Base-by-base conservation (phyloP, 1,284 basidiomycete genomes). In the Phaffia rhodozyma region DNA sequence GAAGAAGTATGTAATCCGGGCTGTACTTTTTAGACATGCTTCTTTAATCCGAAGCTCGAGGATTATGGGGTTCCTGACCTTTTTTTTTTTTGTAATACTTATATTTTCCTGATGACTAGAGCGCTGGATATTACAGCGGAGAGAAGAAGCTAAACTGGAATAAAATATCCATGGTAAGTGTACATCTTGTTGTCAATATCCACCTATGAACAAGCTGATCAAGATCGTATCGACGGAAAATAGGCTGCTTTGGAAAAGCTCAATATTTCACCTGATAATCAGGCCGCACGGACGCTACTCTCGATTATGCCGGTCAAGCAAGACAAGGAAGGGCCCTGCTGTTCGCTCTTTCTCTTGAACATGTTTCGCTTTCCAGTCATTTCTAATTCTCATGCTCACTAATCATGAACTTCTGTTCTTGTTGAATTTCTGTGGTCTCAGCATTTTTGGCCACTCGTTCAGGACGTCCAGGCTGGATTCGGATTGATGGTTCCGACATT, bases 1-100 rank as follows among this genome's bases (percentile, higher is more conserved):
- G 71, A 72, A 43, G 69, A 72, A 64, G 71, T 69, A 55, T 66
- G 70, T 66, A n/a, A n/a, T n/a, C n/a, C n/a, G n/a, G n/a, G n/a
- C n/a, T n/a, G n/a, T n/a, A n/a, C n/a, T n/a, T n/a, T n/a, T n/a
- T n/a, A n/a, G n/a, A n/a, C n/a, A n/a, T n/a, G n/a, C n/a, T n/a
- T n/a, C n/a, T n/a, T n/a, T n/a, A n/a, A n/a, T n/a, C n/a, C n/a
- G n/a, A n/a, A n/a, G n/a, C n/a, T n/a, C n/a, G n/a, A n/a, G n/a
- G n/a, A 32, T 5, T 32, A 18, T 32, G 29, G 18, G 6, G 52
- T 54, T 29, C 25, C 55, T 50, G 30, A 53, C 47, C 11, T 53
- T n/a, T n/a, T 52, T 16, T 43, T 58, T 27, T 21, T 23, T 4
- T 11, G 13, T 43, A 2, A 16, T 16, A 16, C 13, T 5, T 2